Evolutionary conservation across 306 rosid species (phyloP).

Genomic region (Senna tora): DNA sequence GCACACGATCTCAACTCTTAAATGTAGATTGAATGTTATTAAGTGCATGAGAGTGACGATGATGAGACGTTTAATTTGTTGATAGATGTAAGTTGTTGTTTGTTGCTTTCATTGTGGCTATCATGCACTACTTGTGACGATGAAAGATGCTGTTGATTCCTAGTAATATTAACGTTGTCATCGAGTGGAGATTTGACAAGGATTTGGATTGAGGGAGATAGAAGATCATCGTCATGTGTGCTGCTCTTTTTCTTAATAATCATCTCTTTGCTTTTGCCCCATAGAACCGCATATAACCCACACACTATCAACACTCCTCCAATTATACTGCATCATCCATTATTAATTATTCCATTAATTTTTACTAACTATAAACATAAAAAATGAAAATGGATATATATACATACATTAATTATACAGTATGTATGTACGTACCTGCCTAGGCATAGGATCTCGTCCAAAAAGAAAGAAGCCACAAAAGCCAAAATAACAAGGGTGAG

Average conservation of each 20-base stretch:
- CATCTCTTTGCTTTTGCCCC: slow-evolving; percentile 47
- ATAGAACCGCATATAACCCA: slow-evolving; percentile 40
- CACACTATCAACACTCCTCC: slow-evolving; percentile 36
- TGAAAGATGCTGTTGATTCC: not conserved
- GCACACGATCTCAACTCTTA: too few species aligned
- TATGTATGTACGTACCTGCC: slow-evolving; percentile 47
- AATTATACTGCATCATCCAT: slow-evolving; percentile 16
- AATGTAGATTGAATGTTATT: too few species aligned
- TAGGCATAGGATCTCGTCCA: slow-evolving; percentile 46
- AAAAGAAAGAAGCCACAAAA: slow-evolving; percentile 36
- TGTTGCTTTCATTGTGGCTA: not conserved
- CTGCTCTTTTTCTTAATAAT: slow-evolving; percentile 30
- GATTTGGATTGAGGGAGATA: not conserved
- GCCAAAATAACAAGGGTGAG: slow-evolving; percentile 46
- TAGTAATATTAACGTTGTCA: too few species aligned
- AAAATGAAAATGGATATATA: too few species aligned
- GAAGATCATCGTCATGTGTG: not conserved
- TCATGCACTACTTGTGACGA: not conserved
- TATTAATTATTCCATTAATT: too few species aligned
- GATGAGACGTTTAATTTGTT: too few species aligned
- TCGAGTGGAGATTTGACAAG: too few species aligned
- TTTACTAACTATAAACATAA: too few species aligned
- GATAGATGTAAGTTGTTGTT: too few species aligned
- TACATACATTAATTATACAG: too few species aligned
- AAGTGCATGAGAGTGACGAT: too few species aligned